Conservation (phyloP, 768 basidiomycete genomes). For the Phlegmacium glaucopus region DNA sequence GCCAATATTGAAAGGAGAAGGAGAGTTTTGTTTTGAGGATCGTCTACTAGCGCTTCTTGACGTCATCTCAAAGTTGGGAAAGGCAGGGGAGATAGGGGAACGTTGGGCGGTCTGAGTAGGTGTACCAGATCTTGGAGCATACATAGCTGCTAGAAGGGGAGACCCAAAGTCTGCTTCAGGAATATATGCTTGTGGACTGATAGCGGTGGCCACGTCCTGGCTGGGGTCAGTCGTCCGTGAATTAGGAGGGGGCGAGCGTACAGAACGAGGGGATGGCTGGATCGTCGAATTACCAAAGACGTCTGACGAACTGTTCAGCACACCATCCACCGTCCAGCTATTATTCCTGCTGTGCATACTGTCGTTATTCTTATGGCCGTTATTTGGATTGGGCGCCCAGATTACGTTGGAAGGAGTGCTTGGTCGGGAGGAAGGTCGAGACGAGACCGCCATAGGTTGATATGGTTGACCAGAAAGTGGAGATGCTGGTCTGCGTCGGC, state of each 20-base stretch:
- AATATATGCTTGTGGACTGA: slow-evolving; percentile 34
- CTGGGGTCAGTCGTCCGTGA: slow-evolving; percentile 47
- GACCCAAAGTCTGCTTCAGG: slow-evolving; percentile 50
- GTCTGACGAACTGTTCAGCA: slow-evolving; percentile 25
- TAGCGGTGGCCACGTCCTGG: slow-evolving; percentile 24
- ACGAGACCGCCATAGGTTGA: slow-evolving; percentile 50
- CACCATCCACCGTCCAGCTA: slow-evolving; percentile 51
- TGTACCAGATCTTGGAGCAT: slow-evolving; percentile 55
- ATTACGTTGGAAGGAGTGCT: slow-evolving; percentile 69
- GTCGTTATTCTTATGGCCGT: slow-evolving; percentile 11
- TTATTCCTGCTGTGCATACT: slow-evolving; percentile 52
- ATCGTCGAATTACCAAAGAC: slow-evolving; percentile 30
- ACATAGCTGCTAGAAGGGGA: slow-evolving; percentile 36
- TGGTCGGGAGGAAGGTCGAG: slow-evolving; percentile 57
- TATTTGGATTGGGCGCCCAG: slow-evolving; percentile 46
- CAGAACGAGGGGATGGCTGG: slow-evolving; percentile 29
- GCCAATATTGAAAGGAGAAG: slow-evolving; percentile 48
- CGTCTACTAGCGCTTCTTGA: slow-evolving; percentile 39
- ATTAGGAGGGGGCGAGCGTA: slow-evolving; percentile 57
- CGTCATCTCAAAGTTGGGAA: slow-evolving; percentile 38
- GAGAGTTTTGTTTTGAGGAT: slow-evolving; percentile 52
- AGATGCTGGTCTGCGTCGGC: slow-evolving; percentile 66
- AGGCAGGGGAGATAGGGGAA: slow-evolving; percentile 52
- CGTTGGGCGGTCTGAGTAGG: slow-evolving; percentile 59
- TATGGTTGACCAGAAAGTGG: slow-evolving; percentile 60